Conservation (phyloP, 1,139 yeast genomes). For the Taphrina deformans region DNA sequence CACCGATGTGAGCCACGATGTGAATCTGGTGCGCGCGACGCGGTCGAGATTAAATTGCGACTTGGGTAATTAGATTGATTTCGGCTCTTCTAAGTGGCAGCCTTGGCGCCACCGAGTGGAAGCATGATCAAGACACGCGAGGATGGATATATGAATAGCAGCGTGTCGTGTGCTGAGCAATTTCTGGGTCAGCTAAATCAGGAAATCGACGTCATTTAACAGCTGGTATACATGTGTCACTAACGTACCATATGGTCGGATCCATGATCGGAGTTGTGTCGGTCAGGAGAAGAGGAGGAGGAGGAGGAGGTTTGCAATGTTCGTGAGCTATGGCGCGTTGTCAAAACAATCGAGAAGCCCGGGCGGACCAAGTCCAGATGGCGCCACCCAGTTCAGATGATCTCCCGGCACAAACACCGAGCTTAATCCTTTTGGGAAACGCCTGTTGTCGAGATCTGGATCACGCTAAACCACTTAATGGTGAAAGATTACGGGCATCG, state of each 20-base stretch:
- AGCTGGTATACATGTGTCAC: not conserved
- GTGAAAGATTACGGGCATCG: no score
- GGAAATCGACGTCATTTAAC: not conserved
- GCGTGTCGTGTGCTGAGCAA: not conserved
- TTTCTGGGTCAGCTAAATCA: not conserved
- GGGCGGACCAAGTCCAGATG: not conserved
- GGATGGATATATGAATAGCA: not conserved
- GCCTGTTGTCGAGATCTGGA: no score
- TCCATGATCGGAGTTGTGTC: not conserved
- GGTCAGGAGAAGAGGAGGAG: not conserved
- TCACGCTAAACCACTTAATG: no score
- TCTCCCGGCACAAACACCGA: not conserved
- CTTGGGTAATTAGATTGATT: not conserved
- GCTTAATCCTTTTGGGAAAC: not conserved
- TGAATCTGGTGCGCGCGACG: not conserved
- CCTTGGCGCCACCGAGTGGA: not conserved
- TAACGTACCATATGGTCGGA: not conserved
- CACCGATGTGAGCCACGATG: not conserved
- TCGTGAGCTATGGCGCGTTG: not conserved
- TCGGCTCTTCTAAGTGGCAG: not conserved
- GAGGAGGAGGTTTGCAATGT: not conserved
- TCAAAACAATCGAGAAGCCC: not conserved
- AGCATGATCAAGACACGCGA: not conserved
- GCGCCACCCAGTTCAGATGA: not conserved
- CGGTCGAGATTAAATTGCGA: not conserved